Percentiles rank a stretch among this genome's conserved stretches.
Conservation (phyloP, 1,284 basidiomycete species). For the Jaminaea rosea region DNA sequence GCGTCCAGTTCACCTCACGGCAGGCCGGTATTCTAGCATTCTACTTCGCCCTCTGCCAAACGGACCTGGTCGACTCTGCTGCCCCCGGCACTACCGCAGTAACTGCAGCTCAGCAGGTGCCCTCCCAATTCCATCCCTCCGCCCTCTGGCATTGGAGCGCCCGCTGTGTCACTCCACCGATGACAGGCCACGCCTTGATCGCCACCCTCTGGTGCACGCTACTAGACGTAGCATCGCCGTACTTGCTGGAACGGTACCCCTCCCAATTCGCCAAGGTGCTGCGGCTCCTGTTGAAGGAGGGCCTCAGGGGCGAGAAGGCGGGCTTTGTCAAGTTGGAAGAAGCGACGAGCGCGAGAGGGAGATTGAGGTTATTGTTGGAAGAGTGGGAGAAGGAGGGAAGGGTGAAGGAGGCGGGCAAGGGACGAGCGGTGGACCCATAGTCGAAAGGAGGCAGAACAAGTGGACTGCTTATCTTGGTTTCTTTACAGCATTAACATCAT, state of each 20-base stretch:
- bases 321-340: conserved; percentile 20
- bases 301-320: conserved; percentile 18
- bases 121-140: conserved; percentile 21
- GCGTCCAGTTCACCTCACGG: conserved; percentile 63
- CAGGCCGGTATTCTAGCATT: conserved; percentile 75
- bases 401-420: conserved; percentile 8
- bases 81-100: conserved; percentile 1
- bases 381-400: conserved; percentile 37
- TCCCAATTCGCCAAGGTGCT: conserved; percentile 35
- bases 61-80: no score
- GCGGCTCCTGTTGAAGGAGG: conserved; percentile 25
- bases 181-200: conserved; percentile 28
- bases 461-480: no score
- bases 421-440: conserved; percentile 12
- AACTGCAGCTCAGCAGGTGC: conserved; percentile 5
- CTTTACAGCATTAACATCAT: no score
- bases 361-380: conserved; percentile 43
- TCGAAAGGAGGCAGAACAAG: no score
- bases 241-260: conserved; percentile 21
- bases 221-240: conserved; percentile 33
- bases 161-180: conserved; percentile 24
- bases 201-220: conserved; percentile 37
- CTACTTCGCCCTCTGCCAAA: conserved; percentile 63
- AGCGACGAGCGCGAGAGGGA: conserved; percentile 30
- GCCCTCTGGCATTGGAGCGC: conserved; percentile 41